Percentiles rank a stretch among this genome's conserved stretches.
Evolutionary conservation across 1,284 basidiomycete genomes (phyloP).

Genomic region (Grifola frondosa): DNA sequence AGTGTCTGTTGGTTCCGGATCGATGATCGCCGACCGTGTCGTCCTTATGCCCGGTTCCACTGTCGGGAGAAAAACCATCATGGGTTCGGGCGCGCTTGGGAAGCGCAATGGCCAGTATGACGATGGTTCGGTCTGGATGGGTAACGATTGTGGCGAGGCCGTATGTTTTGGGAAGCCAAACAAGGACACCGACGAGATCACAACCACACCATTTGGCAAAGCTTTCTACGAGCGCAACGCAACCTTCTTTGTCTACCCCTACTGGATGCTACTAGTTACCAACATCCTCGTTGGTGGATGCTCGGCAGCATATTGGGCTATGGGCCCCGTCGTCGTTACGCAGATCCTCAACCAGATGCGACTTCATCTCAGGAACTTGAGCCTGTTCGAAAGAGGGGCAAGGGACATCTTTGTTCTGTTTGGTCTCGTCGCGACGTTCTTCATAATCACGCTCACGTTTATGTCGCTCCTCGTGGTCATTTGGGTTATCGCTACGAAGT

Average conservation of each 20-base stretch:
- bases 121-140: conserved; percentile 46
- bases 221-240: conserved; percentile 44
- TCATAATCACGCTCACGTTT: conserved; percentile 36
- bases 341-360: conserved; percentile 36
- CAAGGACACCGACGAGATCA: conserved; percentile 26
- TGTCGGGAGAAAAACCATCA: conserved; percentile 39
- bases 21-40: conserved; percentile 49
- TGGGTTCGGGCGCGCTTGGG: conserved; percentile 44
- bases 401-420: conserved; percentile 38
- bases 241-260: conserved; percentile 42
- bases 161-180: conserved; percentile 34
- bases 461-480: conserved; percentile 37
- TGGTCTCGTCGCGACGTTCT: conserved; percentile 36
- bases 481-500: conserved; percentile 42
- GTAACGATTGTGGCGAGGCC: conserved; percentile 39
- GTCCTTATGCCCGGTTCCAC: conserved; percentile 41
- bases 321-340: conserved; percentile 38
- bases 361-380: conserved; percentile 28
- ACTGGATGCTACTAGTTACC: conserved; percentile 35
- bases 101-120: conserved; percentile 39
- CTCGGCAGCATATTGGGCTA: conserved; percentile 43
- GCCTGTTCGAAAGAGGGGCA: conserved; percentile 36
- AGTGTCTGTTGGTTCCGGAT: conserved; percentile 40
- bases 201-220: conserved; percentile 43
- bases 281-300: conserved; percentile 21